A percentile compares a stretch with the other conserved stretches of the same genome.
Evolutionary conservation across 495 filamentous ascomycete genomes (phyloP).

Genomic region (Sporormia fimetaria): DNA sequence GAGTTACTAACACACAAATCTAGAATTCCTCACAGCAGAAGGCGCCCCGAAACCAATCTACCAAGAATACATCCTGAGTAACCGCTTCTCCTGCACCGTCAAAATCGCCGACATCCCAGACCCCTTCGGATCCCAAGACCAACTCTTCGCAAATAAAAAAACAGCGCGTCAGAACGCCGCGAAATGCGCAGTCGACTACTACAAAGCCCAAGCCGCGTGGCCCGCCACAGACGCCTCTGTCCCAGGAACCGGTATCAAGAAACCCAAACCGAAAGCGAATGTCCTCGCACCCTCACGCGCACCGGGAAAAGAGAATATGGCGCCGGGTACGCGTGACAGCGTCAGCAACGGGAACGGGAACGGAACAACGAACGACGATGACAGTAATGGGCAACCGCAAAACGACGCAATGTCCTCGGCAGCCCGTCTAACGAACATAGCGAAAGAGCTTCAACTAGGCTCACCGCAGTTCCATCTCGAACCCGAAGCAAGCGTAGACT

Average conservation of each 20-base stretch:
- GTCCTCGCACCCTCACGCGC: background rate
- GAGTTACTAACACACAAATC: background rate
- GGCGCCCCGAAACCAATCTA: constrained; percentile 9
- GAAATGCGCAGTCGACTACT: constrained; percentile 23
- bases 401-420: background rate
- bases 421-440: background rate
- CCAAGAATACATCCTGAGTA: constrained; percentile 10
- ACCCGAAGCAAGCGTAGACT: constrained; percentile 11
- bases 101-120: constrained; percentile 5
- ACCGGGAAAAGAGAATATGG: background rate
- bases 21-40: constrained; percentile 16
- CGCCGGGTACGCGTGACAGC: background rate
- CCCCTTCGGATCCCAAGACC: constrained; percentile 20
- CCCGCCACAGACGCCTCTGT: constrained; percentile 4
- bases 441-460: background rate
- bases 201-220: constrained; percentile 18
- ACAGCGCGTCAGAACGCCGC: constrained; percentile 25
- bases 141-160: constrained; percentile 19
- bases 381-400: too few relatives aligned
- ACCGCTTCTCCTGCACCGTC: constrained; percentile 19
- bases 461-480: background rate
- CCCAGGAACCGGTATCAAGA: constrained; percentile 20
- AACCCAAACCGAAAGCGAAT: background rate
- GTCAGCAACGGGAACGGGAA: too few relatives aligned
- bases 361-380: too few relatives aligned